Evolutionary conservation across 495 filamentous ascomycete species (phyloP).

Genomic region (Aspergillus coremiiformis): DNA sequence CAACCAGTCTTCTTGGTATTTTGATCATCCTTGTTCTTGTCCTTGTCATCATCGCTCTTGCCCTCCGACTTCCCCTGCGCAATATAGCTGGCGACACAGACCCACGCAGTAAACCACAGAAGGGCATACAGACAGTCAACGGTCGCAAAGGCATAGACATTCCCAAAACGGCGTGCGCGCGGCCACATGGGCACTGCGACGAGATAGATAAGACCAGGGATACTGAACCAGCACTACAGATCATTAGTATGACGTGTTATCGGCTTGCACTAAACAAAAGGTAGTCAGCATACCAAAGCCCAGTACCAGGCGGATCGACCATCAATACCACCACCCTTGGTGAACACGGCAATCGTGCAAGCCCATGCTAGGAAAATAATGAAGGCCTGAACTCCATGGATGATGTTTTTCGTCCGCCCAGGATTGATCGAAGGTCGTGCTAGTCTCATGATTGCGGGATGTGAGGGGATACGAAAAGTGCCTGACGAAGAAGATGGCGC

Average conservation of each 20-base stretch:
- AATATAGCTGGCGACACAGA: conserved; percentile 66
- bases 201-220: conserved; percentile 78
- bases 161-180: conserved; percentile 69
- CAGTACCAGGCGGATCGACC: conserved; percentile 70
- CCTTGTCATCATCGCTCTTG: conserved; percentile 13
- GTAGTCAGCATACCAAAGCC: conserved; percentile 53
- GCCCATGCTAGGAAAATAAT: conserved; percentile 64
- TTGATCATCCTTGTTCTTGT: conserved; percentile 19
- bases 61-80: conserved; percentile 41
- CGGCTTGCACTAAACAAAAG: background rate
- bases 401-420: conserved; percentile 40
- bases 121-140: conserved; percentile 67
- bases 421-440: conserved; percentile 30
- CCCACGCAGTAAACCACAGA: conserved; percentile 80
- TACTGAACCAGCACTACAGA: conserved; percentile 71
- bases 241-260: conserved; percentile 12
- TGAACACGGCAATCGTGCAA: conserved; percentile 67
- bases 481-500: conserved; percentile 4
- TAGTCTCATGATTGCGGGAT: conserved; percentile 21
- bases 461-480: conserved; percentile 2
- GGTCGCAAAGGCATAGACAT: conserved; percentile 72
- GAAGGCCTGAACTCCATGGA: conserved; percentile 53
- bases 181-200: conserved; percentile 76
- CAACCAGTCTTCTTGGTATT: conserved; percentile 31
- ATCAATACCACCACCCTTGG: conserved; percentile 53